These are phyloP conservation scores for Vararia minispora DNA, from an alignment of 768 basidiomycete genomes.

Conservation along the genomic window DNA sequence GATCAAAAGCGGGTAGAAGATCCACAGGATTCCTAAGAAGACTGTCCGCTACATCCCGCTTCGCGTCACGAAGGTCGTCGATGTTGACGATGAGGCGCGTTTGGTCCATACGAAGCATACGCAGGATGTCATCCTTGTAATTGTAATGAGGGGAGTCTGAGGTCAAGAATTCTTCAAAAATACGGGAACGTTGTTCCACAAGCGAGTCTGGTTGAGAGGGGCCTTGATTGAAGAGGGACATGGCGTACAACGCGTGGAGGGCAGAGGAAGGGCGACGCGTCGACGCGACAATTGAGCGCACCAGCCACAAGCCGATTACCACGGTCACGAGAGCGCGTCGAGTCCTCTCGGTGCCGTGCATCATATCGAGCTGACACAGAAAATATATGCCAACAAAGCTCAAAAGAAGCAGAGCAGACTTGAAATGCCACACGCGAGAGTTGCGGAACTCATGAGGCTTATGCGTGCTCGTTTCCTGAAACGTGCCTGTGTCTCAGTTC, in stretches of 20 bases:
- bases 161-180: slow-evolving; percentile 77
- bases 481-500: too few species aligned
- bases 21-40: slow-evolving; percentile 82
- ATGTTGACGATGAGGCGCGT: slow-evolving; percentile 91
- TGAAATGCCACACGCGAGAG: too few species aligned
- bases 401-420: too few species aligned
- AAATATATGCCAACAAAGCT: too few species aligned
- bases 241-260: slow-evolving; percentile 6
- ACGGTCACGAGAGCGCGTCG: too few species aligned
- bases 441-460: too few species aligned
- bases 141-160: slow-evolving; percentile 58
- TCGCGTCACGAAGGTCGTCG: slow-evolving; percentile 90
- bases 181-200: slow-evolving; percentile 62
- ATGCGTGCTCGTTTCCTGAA: too few species aligned
- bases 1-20: slow-evolving; percentile 83
- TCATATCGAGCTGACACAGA: too few species aligned
- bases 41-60: slow-evolving; percentile 79
- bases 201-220: slow-evolving; percentile 58
- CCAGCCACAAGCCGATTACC: too few species aligned
- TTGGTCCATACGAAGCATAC: slow-evolving; percentile 73
- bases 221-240: slow-evolving; percentile 40
- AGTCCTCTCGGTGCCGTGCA: too few species aligned
- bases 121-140: slow-evolving; percentile 76
- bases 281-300: not conserved
- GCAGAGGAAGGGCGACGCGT: not conserved